Base-by-base conservation (phyloP, 2,329 filamentous ascomycete genomes). In the Aspergillus uvarum region DNA sequence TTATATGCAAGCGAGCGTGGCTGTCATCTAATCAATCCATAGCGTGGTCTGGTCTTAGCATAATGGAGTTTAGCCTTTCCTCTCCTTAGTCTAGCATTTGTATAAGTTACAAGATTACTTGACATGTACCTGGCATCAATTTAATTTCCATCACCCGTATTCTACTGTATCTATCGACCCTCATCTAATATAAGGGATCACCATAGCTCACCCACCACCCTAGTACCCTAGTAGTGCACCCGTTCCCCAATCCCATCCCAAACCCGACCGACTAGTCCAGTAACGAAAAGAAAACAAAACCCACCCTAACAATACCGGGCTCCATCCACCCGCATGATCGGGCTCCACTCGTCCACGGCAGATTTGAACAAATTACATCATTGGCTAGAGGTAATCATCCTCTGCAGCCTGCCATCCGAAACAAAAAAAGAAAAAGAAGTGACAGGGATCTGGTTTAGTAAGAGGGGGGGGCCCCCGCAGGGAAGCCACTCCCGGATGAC, bases 341-440 rank as follows among this genome's bases (percentile, higher is more conserved):
- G 53, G 53, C 53, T 55, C 53, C 53, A 55, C 53, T 55, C 38
- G 5, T 16, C n/a, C 38, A 16, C 38, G 38, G 38, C 16, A 44
- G n/a, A 19, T 16, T 54, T 38, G 35, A n/a, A n/a, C 44, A 21
- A 8, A 2, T n/a, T 4, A 5, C 24, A 7, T 54, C 4, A 54
- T 54, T 54, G 52, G 52, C 3, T 10, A 22, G 22, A 22, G 22
- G 22, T 2, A 29, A 29, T 22, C 16, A 19, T n/a, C 38, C 8
- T n/a, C 14, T 44, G 38, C 38, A 8, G 38, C 14, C 38, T n/a
- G 38, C 38, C 38, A 44, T 38, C 35, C 35, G 35, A 38, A 22
- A 8, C 38, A 44, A 19, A 5, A 42, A 5, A 10, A 19, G 19
- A 16, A 35, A 29, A 26, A 3, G 5, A 35, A 16, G 32, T 35